Evolutionary conservation across 1,284 basidiomycete species (phyloP), one percentile per base, ranked within the genome.

Genomic region (Cutaneotrichosporon cutaneum): DNA sequence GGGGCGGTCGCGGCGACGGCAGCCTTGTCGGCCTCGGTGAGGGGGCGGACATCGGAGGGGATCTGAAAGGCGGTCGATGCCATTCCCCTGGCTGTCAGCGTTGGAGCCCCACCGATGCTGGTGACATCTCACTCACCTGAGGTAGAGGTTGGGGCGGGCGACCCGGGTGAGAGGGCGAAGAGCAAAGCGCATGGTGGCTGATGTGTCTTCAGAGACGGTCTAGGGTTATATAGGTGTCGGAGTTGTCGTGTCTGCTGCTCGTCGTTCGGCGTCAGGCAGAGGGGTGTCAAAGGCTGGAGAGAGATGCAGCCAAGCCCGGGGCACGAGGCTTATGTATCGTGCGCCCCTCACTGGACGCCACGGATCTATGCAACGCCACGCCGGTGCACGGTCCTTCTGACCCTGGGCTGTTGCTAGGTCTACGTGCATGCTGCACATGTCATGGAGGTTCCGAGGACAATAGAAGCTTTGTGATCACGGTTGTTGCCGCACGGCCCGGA

Each of bases 1-100:
- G 75, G 73, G 0, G 67, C 71, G 1, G 75, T 75, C 18, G 73
- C 67, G 27, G 68, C 67, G 60, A 76, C 69, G 22, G 71, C 61
- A 26, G 66, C 68, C 62, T 70, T 68, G 64, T 76, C 72, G 21
- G 55, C 65, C 7, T 67, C 65, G 11, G 71, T 69, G 56, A 75
- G 69, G 21, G 69, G 64, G 36, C 50, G 51, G 45, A 63, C 65
- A 22, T 66, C 61, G 45, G 60, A 42, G 32, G 67, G 64, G 30
- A 66, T 54, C 27, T 35, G 26, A 10, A 56, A 47, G 21, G 63
- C 27, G 16, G 60, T 33, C 16, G 55, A 27, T n/a, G 56, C 57
- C 42, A 64, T 51, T 16, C 39, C 61, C 18, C 56, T 62, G 51
- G 2, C 9, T 21, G 32, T 52, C 30, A 52, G 51, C 51, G 18